phyloP scores from a whole-genome alignment of 495 filamentous ascomycete genomes.

The Penicillium cinerascens region DNA sequence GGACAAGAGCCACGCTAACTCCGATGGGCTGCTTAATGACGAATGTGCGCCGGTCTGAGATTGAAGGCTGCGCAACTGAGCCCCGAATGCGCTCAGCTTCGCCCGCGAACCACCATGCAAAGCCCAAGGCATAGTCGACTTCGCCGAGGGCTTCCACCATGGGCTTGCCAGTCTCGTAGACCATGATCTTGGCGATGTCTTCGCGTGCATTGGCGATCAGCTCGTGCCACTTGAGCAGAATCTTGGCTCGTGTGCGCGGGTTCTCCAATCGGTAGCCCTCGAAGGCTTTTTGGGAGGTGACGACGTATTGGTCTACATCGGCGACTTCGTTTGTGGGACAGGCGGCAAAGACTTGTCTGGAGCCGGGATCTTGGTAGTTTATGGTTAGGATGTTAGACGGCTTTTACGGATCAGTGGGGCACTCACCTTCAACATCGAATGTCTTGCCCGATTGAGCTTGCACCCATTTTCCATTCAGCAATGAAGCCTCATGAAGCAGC shows the following conservation, averaged over 20 bases:
- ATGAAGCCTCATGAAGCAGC: constrained; percentile 5
- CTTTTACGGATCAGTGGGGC: neutral
- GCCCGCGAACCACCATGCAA: constrained; percentile 50
- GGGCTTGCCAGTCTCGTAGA: constrained; percentile 49
- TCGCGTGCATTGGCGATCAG: constrained; percentile 36
- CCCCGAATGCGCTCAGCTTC: constrained; percentile 48
- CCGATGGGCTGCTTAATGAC: constrained; percentile 51
- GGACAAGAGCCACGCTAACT: constrained; percentile 37
- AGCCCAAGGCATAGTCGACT: constrained; percentile 44
- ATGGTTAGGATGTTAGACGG: neutral
- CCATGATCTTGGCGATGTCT: constrained; percentile 45
- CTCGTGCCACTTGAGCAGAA: constrained; percentile 21
- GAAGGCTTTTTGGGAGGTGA: constrained; percentile 3
- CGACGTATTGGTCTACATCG: constrained; percentile 6
- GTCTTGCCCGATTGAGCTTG: constrained; percentile 1
- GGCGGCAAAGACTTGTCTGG: constrained; percentile 1
- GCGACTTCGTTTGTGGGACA: constrained; percentile 2
- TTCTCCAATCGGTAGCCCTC: constrained; percentile 5
- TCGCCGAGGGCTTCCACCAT: constrained; percentile 43
- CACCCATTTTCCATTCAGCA: constrained; percentile 9
- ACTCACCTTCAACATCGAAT: constrained; percentile 7
- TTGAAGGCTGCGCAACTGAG: constrained; percentile 29
- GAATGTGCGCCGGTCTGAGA: constrained; percentile 36
- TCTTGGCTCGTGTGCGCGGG: constrained; percentile 16
- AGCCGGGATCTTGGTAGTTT: constrained; percentile 2